Evolutionary conservation across 1,284 basidiomycete species (phyloP).

Genomic region (Pholiota adiposa): DNA sequence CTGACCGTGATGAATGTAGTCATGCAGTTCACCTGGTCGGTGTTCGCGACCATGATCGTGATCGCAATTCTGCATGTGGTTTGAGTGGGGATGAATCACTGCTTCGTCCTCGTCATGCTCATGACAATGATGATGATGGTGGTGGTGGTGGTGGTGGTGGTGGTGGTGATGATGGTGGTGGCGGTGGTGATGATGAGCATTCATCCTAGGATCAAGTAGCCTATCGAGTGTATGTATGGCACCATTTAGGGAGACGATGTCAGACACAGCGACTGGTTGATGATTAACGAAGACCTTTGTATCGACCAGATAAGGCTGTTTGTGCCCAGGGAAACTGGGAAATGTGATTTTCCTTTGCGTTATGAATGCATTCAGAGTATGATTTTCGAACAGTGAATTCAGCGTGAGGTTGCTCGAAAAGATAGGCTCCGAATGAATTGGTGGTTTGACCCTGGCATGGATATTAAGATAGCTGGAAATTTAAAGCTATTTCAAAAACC

Average conservation of each 20-base stretch:
- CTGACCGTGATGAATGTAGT: too few species aligned
- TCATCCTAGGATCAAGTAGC: slow-evolving; percentile 51
- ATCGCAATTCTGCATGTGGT: too few species aligned
- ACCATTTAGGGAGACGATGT: slow-evolving; percentile 67
- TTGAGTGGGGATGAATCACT: too few species aligned
- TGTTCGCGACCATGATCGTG: too few species aligned
- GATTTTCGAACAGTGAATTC: slow-evolving; percentile 52
- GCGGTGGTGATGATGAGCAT: slow-evolving; percentile 29
- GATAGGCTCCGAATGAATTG: slow-evolving; percentile 34
- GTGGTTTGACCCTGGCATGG: too few species aligned
- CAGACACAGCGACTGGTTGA: slow-evolving; percentile 47
- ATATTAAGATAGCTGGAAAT: not conserved
- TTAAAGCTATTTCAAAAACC: too few species aligned
- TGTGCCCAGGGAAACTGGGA: slow-evolving; percentile 35
- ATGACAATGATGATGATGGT: too few species aligned
- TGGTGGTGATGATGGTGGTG: too few species aligned
- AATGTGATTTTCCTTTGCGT: slow-evolving; percentile 50
- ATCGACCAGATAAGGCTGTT: slow-evolving; percentile 38
- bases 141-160: too few species aligned
- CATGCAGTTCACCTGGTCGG: too few species aligned
- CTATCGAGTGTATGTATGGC: slow-evolving; percentile 61
- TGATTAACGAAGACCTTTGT: slow-evolving; percentile 62
- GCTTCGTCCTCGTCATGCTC: too few species aligned
- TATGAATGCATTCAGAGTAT: slow-evolving; percentile 52
- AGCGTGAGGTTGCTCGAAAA: slow-evolving; percentile 52